These are phyloP conservation scores for Protostelium mycophagum DNA, from an alignment of 78 protist species.

Conservation along the genomic window DNA sequence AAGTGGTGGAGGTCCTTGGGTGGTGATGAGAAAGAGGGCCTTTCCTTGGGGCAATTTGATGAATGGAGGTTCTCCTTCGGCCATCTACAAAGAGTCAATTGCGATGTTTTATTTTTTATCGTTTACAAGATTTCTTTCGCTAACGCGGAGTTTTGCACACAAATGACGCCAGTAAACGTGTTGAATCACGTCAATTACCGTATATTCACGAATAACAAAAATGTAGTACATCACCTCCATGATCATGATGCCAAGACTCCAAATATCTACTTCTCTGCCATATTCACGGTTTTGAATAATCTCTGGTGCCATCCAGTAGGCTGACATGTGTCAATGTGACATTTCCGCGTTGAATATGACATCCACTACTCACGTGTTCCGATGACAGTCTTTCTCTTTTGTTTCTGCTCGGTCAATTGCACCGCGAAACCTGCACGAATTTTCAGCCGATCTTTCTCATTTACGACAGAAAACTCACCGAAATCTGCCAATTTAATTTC, in stretches of 20 bases:
- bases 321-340: neutral
- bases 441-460: neutral
- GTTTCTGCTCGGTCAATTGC: slow-evolving; percentile 9
- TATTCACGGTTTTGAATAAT: neutral
- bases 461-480: slow-evolving; percentile 59
- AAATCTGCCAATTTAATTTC: slow-evolving; percentile 73
- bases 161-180: too few relatives aligned
- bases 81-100: slow-evolving; percentile 8
- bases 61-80: slow-evolving; percentile 77
- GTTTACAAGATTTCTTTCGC: too few relatives aligned
- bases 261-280: neutral
- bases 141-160: too few relatives aligned
- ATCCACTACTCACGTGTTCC: slow-evolving; percentile 59
- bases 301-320: slow-evolving; percentile 75
- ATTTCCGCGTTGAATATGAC: neutral
- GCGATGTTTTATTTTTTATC: neutral
- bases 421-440: slow-evolving; percentile 5
- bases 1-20: slow-evolving; percentile 37
- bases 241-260: slow-evolving; percentile 11
- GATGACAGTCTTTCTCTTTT: slow-evolving; percentile 18
- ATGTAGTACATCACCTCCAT: slow-evolving; percentile 59
- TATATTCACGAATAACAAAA: too few relatives aligned
- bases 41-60: slow-evolving; percentile 26
- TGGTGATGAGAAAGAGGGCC: slow-evolving; percentile 60
- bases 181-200: too few relatives aligned